Evolutionary conservation across 768 basidiomycete species (phyloP), one percentile per base, ranked within the genome.

Genomic region (Ramaria sp.): DNA sequence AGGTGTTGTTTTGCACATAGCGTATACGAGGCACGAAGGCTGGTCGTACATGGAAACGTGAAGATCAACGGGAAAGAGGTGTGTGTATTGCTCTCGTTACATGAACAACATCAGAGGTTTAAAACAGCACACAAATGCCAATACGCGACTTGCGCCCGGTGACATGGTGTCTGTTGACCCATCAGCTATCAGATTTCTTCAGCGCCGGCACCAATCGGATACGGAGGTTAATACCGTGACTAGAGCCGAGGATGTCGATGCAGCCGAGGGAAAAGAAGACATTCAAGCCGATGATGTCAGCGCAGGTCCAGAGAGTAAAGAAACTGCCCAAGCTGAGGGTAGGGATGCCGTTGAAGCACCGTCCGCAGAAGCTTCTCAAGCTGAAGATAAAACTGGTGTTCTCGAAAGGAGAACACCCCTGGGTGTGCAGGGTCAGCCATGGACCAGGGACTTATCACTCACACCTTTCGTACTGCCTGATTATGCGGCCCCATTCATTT

Each of bases 91-190:
- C 30, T 59, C 24, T 37, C 34, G 34, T 37, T 41, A 43, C 17
- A 43, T 43, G 42, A 43, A 43, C 42, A 17, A 43, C 11, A 39
- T 38, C 55, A 7, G 27, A 53, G 38, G 19, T 39, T 3, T 37
- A 1, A 37, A 37, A 11, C 63, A 97, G 93, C 83, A 92, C 64
- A 78, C 77, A 57, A 81, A 92, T 61, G 80, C 93, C 20, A 93
- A 92, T 65, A 88, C 86, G 13, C 83, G 91, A 42, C 75, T 97
- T 22, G 86, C 91, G 42, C 95, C 95, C 9, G 95, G 95, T 7
- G 95, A 98, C 67, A 85, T 98, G 82, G 79, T 97, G 47, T 82
- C 91, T 9, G 90, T 98, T 24, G 81, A 96, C 60, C 91, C 92
- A 0, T 65, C 70, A 13, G 83, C 84, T 13, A 90, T 96, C 37